phyloP scores from a whole-genome alignment of 192 early-diverging fungal species.

The Backusella liffmaniae region DNA sequence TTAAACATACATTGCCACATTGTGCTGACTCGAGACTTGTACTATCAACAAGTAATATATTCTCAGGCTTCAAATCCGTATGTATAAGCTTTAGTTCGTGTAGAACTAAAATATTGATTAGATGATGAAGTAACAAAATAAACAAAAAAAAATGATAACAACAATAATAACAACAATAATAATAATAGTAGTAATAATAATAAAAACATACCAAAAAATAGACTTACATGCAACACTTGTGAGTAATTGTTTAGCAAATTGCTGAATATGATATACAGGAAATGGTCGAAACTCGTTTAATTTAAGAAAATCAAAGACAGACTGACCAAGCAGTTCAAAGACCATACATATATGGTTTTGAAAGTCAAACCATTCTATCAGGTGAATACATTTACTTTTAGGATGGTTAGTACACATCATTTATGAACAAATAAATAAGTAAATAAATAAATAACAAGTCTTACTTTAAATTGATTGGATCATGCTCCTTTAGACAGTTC shows the following conservation, averaged over 20 bases:
- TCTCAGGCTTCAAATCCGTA: constrained; percentile 98
- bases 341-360: constrained; percentile 98
- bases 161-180: too few species aligned
- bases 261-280: constrained; percentile 80
- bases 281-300: constrained; percentile 90
- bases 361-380: constrained; percentile 85
- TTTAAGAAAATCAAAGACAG: constrained; percentile 97
- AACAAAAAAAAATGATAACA: neutral
- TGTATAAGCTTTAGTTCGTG: constrained; percentile 88
- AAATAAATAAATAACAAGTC: constrained; percentile 4
- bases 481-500: constrained; percentile 72
- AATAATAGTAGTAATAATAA: neutral
- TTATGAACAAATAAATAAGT: neutral
- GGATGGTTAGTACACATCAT: neutral
- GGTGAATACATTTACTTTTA: constrained; percentile 84
- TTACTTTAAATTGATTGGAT: constrained; percentile 84
- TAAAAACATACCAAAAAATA: neutral
- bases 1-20: constrained; percentile 2
- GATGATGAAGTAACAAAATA: neutral
- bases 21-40: constrained; percentile 4
- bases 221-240: constrained; percentile 77
- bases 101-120: constrained; percentile 52
- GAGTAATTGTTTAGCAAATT: constrained; percentile 86
- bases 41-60: constrained; percentile 78
- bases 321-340: constrained; percentile 87